phyloP scores from a whole-genome alignment of 176 grass and related monocot genomes.

The Zoysia japonica region DNA sequence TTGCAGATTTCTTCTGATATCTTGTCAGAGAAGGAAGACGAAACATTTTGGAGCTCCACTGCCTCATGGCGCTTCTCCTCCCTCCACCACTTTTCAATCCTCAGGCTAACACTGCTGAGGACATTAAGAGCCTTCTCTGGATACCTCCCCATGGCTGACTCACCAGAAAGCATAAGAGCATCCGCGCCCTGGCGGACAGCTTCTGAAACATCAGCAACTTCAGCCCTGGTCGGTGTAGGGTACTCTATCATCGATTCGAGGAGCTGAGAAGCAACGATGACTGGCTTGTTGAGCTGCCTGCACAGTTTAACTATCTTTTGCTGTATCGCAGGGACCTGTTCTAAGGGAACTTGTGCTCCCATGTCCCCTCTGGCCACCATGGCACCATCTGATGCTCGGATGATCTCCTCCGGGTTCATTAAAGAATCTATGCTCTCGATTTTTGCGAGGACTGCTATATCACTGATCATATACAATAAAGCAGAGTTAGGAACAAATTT shows the following conservation, averaged over 20 bases:
- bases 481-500: conserved; percentile 10
- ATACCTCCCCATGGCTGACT: conserved; percentile 96
- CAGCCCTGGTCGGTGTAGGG: conserved; percentile 87
- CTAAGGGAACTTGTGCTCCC: conserved; percentile 91
- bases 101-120: conserved; percentile 83
- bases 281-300: conserved; percentile 96
- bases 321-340: conserved; percentile 90
- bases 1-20: conserved; percentile 95
- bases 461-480: conserved; percentile 54
- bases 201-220: conserved; percentile 96
- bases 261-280: conserved; percentile 94
- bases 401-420: conserved; percentile 80
- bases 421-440: conserved; percentile 94
- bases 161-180: conserved; percentile 96
- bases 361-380: conserved; percentile 97
- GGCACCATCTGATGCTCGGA: conserved; percentile 81
- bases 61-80: conserved; percentile 83
- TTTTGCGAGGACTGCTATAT: conserved; percentile 89
- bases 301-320: conserved; percentile 87
- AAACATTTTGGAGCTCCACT: conserved; percentile 70
- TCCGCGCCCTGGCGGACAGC: conserved; percentile 87
- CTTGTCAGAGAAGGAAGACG: conserved; percentile 82
- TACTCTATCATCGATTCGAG: conserved; percentile 98
- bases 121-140: conserved; percentile 89
- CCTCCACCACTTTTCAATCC: conserved; percentile 94